Base-by-base conservation (phyloP, 306 rosid species). In the Pueraria montana region DNA sequence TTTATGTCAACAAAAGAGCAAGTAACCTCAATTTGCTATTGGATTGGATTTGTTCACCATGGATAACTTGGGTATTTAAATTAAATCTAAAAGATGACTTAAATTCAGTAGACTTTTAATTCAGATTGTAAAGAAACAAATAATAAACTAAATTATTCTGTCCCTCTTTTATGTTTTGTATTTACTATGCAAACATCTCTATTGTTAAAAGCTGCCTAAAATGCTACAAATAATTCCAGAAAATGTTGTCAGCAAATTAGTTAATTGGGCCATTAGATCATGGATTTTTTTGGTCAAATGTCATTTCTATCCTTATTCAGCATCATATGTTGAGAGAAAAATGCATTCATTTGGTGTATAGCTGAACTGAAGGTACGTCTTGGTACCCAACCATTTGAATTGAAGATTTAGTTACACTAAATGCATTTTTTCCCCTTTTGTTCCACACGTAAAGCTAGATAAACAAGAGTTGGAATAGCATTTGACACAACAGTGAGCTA, bases 1-100 rank as follows among this genome's bases (percentile, higher is more conserved):
- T 61, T 45, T 43, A 34, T 74, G 80, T 84, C 59, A 34, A 46
- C 45, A 26, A 71, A 77, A 68, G 67, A 71, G 75, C 61, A 23
- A 24, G 21, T 26, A 24, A 27, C 34, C 76, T 42, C 46, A 6
- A 62, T 38, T 38, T 55, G 17, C 52, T 11, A 45, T 68, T 7
- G 56, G 30, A 10, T 17, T 73, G 62, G 20, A 65, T 58, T 73
- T 65, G 18, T 58, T 77, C 56, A 55, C 59, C 42, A 52, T 16
- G 20, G 66, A 38, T 64, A 26, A 63, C 46, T 48, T 14, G 66
- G 77, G 26, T 66, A 55, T 82, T 18, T 4, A 40, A 38, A 46
- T 45, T n/a, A 27, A 65, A 24, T 24, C 12, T n/a, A 26, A 46
- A 46, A 40, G 68, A 52, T 38, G 5, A 64, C 8, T 69, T 77